phyloP scores from a whole-genome alignment of 2,329 filamentous ascomycete genomes.

The Alternaria postmessia region DNA sequence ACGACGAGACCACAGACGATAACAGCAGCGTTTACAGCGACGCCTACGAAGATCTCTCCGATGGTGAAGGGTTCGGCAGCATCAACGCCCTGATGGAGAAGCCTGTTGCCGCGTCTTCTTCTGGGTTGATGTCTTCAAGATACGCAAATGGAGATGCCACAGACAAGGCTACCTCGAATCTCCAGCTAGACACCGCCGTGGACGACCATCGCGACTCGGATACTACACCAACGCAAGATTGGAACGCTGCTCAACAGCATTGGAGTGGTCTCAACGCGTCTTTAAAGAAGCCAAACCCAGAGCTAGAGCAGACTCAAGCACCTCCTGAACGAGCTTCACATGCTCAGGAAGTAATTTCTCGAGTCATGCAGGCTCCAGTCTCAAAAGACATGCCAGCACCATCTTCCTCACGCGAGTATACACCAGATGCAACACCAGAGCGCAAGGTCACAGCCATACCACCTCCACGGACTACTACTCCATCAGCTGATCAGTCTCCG shows the following conservation, averaged over 20 bases:
- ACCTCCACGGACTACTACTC: slow-evolving; percentile 4
- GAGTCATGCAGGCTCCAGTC: slow-evolving; percentile 23
- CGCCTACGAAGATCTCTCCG: slow-evolving; percentile 75
- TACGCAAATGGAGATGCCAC: slow-evolving; percentile 30
- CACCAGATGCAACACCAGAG: slow-evolving; percentile 5
- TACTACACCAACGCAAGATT: slow-evolving; percentile 58
- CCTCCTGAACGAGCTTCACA: slow-evolving; percentile 1
- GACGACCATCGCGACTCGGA: slow-evolving; percentile 17
- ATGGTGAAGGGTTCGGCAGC: slow-evolving; percentile 73
- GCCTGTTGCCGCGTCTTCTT: slow-evolving; percentile 52
- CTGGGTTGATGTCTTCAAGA: slow-evolving; percentile 34
- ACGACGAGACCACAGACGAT: slow-evolving; percentile 45
- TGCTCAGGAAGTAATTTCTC: slow-evolving; percentile 11
- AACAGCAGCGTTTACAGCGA: slow-evolving; percentile 73
- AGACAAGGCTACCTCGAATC: slow-evolving; percentile 22
- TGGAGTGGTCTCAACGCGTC: slow-evolving; percentile 73
- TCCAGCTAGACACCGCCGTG: slow-evolving; percentile 17
- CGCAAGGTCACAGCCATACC: slow-evolving; percentile 10
- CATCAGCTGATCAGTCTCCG: slow-evolving; percentile 26
- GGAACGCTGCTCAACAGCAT: slow-evolving; percentile 73
- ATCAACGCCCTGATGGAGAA: slow-evolving; percentile 75
- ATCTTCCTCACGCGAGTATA: slow-evolving; percentile 9
- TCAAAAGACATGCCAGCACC: slow-evolving; percentile 10
- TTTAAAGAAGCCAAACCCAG: slow-evolving; percentile 56
- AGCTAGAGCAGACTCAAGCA: slow-evolving; percentile 12